A percentile compares a stretch with the other conserved stretches of the same genome.
Conservation (phyloP, 2,329 filamentous ascomycete species). For the Raffaelea albimanens region DNA sequence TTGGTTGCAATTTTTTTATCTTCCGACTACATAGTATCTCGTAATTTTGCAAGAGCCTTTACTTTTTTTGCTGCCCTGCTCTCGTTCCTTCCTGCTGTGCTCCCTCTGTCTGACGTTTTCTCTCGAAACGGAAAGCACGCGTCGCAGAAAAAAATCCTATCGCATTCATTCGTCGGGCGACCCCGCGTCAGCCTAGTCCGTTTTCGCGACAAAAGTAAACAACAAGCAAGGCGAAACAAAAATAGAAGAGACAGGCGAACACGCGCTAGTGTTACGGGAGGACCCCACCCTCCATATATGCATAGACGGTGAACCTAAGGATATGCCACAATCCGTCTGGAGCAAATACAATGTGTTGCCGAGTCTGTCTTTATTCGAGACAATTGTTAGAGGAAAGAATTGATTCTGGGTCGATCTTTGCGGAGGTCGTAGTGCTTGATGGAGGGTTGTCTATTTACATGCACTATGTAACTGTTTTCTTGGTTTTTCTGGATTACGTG, state of each 20-base stretch:
- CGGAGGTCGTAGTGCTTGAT: no score
- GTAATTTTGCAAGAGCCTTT: not conserved
- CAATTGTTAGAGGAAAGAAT: no score
- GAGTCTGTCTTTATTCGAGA: no score
- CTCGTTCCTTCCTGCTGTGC: not conserved
- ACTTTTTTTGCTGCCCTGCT: not conserved
- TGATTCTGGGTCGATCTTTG: no score
- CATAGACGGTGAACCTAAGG: no score
- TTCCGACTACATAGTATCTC: not conserved
- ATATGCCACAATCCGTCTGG: no score
- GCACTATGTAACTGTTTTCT: no score
- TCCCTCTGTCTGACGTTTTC: no score
- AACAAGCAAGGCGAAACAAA: not conserved
- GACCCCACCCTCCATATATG: no score
- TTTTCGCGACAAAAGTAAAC: constrained; percentile 10
- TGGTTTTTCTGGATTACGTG: no score
- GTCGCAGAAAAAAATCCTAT: not conserved
- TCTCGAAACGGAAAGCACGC: constrained; percentile 6
- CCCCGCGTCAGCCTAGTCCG: constrained; percentile 6
- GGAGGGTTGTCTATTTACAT: no score
- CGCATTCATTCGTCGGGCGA: not conserved
- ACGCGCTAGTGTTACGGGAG: not conserved
- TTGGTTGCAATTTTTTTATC: not conserved
- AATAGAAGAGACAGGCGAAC: not conserved
- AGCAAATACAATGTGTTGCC: no score